Conservation (phyloP, 1,284 basidiomycete genomes). For the Uromyces viciae-fabae region DNA sequence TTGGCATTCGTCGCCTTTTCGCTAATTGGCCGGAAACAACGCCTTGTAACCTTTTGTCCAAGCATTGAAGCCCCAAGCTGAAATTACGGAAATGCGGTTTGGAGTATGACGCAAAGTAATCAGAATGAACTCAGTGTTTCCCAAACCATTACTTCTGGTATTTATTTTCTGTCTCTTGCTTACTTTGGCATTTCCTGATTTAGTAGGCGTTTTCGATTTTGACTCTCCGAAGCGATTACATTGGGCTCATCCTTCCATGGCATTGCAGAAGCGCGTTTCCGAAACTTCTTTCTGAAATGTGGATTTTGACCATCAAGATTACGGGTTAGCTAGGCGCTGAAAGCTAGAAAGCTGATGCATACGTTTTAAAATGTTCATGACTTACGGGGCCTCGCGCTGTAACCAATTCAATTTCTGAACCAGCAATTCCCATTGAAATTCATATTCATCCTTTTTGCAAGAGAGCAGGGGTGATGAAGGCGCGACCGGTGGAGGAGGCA, state of each 20-base stretch:
- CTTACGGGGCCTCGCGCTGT: conserved; percentile 19
- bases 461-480: conserved; percentile 4
- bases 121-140: too few relatives aligned
- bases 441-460: neutral
- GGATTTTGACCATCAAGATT: too few relatives aligned
- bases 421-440: conserved; percentile 21
- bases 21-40: neutral
- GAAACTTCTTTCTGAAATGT: conserved; percentile 8
- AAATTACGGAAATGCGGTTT: too few relatives aligned
- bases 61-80: neutral
- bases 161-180: too few relatives aligned
- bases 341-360: neutral
- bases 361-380: neutral
- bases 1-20: conserved; percentile 10
- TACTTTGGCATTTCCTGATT: neutral
- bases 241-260: conserved; percentile 20
- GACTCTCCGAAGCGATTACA: neutral
- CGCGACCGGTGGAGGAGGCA: conserved; percentile 13
- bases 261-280: conserved; percentile 25
- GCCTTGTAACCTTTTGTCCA: neutral
- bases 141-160: too few relatives aligned
- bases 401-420: conserved; percentile 25
- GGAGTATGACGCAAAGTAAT: too few relatives aligned
- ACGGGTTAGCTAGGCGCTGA: neutral
- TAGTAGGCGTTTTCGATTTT: neutral